Conservation (phyloP, 495 filamentous ascomycete genomes). For the Penicillium diatomitis region DNA sequence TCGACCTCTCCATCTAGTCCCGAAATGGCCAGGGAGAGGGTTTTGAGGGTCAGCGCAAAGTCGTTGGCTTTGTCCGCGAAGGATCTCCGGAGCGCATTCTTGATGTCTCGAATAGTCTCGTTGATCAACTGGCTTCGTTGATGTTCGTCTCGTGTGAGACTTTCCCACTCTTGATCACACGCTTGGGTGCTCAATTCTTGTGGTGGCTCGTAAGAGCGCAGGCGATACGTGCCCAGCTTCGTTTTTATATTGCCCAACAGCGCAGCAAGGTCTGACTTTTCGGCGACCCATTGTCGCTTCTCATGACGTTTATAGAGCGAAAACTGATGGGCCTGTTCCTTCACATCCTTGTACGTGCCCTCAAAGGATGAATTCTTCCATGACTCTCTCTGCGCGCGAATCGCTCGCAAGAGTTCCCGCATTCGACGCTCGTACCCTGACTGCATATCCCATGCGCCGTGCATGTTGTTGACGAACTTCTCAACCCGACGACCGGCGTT, state of each 20-base stretch:
- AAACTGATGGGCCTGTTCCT: conserved; percentile 74
- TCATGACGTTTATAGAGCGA: conserved; percentile 75
- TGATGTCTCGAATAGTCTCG: conserved; percentile 96
- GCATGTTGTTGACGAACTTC: conserved; percentile 98
- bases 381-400: conserved; percentile 57
- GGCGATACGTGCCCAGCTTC: conserved; percentile 86
- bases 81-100: conserved; percentile 79
- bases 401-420: conserved; percentile 65
- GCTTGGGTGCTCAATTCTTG: conserved; percentile 66
- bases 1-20: conserved; percentile 92
- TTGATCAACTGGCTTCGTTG: conserved; percentile 86
- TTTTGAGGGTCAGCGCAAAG: conserved; percentile 89
- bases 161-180: conserved; percentile 73
- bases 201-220: conserved; percentile 86
- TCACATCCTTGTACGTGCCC: conserved; percentile 89
- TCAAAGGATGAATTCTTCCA: conserved; percentile 79
- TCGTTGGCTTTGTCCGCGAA: conserved; percentile 98
- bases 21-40: conserved; percentile 84
- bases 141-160: conserved; percentile 71
- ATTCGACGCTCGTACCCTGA: conserved; percentile 86
- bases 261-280: conserved; percentile 90
- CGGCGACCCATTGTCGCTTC: conserved; percentile 92
- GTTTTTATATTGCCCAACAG: conserved; percentile 98
- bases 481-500: conserved; percentile 94
- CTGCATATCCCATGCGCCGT: conserved; percentile 99